phyloP scores from a whole-genome alignment of 2,329 filamentous ascomycete genomes.

The Talaromyces sp. region DNA sequence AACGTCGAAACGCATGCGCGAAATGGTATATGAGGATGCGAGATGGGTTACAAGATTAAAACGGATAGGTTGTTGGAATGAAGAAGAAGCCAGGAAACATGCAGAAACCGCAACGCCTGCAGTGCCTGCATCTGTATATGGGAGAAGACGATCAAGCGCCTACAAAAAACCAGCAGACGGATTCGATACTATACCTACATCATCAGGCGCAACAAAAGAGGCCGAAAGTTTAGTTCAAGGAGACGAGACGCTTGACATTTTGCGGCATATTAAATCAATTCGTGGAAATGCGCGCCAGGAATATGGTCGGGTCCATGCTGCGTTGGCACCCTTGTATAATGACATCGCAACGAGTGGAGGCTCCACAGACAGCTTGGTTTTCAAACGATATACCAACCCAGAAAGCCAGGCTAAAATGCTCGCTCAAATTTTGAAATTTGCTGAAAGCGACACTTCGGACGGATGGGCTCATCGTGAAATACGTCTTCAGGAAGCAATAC shows the following conservation, averaged over 20 bases:
- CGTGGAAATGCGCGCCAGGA: slow-evolving; percentile 83
- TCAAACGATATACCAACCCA: slow-evolving; percentile 81
- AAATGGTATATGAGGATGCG: slow-evolving; percentile 98
- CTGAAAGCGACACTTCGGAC: slow-evolving; percentile 73
- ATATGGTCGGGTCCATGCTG: slow-evolving; percentile 87
- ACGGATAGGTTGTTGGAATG: slow-evolving; percentile 89
- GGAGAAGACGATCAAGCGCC: slow-evolving; percentile 12
- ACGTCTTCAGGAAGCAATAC: slow-evolving; percentile 69
- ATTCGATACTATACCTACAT: slow-evolving; percentile 72
- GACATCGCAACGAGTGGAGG: slow-evolving; percentile 71
- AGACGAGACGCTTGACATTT: slow-evolving; percentile 60
- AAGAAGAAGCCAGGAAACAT: slow-evolving; percentile 73
- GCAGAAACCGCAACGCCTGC: slow-evolving; percentile 56
- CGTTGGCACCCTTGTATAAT: slow-evolving; percentile 81
- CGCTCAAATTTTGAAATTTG: slow-evolving; percentile 73
- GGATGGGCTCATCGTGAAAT: slow-evolving; percentile 70
- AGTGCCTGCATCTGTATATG: not conserved
- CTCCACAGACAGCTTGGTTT: slow-evolving; percentile 75
- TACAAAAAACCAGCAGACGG: slow-evolving; percentile 52
- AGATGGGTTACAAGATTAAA: slow-evolving; percentile 86
- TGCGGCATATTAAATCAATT: slow-evolving; percentile 71
- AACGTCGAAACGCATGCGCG: slow-evolving; percentile 79
- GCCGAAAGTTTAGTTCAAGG: slow-evolving; percentile 54
- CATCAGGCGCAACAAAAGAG: slow-evolving; percentile 34
- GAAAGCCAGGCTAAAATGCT: slow-evolving; percentile 89